These are phyloP conservation scores for Colletotrichum zoysiae DNA, from an alignment of 2,329 filamentous ascomycete species.

Conservation along the genomic window DNA sequence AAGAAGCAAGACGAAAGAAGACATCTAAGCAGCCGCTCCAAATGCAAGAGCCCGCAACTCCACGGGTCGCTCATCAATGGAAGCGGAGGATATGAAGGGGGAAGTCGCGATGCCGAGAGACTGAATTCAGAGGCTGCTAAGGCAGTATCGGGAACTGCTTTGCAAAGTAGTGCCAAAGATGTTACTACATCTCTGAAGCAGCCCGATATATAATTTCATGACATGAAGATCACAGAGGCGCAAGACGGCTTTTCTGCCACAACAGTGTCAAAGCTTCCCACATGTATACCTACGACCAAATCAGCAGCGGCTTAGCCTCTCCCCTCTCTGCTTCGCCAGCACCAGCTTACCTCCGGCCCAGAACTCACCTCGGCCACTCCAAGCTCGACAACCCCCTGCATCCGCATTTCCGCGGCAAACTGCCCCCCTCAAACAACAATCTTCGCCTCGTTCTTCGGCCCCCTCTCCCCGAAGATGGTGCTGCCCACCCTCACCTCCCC, in stretches of 20 bases:
- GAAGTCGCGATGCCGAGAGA: not conserved
- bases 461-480: slow-evolving; percentile 90
- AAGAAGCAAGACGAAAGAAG: not conserved
- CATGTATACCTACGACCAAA: not conserved
- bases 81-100: too few relatives aligned
- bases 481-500: slow-evolving; percentile 92
- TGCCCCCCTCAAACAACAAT: slow-evolving; percentile 62
- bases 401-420: too few relatives aligned
- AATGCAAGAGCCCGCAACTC: not conserved
- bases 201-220: not conserved
- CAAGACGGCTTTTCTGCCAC: not conserved
- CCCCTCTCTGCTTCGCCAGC: not conserved
- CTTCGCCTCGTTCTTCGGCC: slow-evolving; percentile 82
- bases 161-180: not conserved
- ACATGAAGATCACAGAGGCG: not conserved
- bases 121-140: too few relatives aligned
- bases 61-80: not conserved
- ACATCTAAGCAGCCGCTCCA: too few relatives aligned
- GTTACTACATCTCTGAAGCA: not conserved
- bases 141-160: not conserved
- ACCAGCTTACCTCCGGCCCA: not conserved
- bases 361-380: not conserved
- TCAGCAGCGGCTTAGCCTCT: not conserved
- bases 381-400: not conserved
- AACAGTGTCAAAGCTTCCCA: not conserved